Conservation (phyloP, 768 basidiomycete genomes). For the Chalciporus pseudorubinellus region DNA sequence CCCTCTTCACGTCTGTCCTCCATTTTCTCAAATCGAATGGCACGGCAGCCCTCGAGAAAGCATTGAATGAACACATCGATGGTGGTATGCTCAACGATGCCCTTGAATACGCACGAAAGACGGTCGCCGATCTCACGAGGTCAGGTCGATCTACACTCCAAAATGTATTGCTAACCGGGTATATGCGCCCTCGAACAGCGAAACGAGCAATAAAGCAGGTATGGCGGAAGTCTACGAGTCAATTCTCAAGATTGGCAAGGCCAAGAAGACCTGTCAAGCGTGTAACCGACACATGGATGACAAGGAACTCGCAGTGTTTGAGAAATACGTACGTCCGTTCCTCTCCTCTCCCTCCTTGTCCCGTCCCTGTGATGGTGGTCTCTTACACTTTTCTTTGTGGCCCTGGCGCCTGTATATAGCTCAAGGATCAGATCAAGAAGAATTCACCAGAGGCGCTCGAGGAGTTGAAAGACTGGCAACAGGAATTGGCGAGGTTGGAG, state of each 20-base stretch:
- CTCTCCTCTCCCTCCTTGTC: neutral
- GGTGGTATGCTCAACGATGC: slow-evolving; percentile 46
- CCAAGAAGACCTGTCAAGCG: slow-evolving; percentile 66
- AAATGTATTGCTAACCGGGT: neutral
- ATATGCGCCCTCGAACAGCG: slow-evolving; percentile 11
- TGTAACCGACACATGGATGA: slow-evolving; percentile 71
- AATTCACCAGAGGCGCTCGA: slow-evolving; percentile 43
- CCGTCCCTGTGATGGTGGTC: neutral
- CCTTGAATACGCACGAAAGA: slow-evolving; percentile 37
- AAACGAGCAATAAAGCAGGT: slow-evolving; percentile 26
- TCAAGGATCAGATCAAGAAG: slow-evolving; percentile 60
- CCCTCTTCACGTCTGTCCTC: neutral
- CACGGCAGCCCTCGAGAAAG: slow-evolving; percentile 38
- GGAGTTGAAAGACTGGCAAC: slow-evolving; percentile 57
- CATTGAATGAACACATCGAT: slow-evolving; percentile 39
- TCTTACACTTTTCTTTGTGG: neutral
- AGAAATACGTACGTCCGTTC: slow-evolving; percentile 56
- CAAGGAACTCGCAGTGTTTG: slow-evolving; percentile 55
- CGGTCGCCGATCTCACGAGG: slow-evolving; percentile 19
- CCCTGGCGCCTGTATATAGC: slow-evolving; percentile 36
- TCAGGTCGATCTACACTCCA: neutral
- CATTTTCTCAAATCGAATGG: neutral
- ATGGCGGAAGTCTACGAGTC: slow-evolving; percentile 50
- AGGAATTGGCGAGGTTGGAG: slow-evolving; percentile 55
- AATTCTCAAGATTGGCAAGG: slow-evolving; percentile 55